Conservation (phyloP, 345 rosid species). For the Eucalyptus tenuipes region DNA sequence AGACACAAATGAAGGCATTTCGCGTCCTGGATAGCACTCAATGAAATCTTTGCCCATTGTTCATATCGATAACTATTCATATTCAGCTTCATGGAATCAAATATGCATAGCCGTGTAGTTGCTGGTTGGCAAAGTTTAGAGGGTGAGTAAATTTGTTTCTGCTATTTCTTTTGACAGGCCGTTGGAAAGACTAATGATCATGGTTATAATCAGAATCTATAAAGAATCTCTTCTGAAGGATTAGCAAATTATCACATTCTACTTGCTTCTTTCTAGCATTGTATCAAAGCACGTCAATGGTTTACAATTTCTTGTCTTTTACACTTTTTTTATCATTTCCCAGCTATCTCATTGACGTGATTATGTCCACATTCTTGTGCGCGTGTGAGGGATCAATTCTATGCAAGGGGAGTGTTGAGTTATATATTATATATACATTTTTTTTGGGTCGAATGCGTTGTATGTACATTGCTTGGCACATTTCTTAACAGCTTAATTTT, state of each 20-base stretch:
- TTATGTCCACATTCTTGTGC: not conserved
- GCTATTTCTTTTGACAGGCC: not conserved
- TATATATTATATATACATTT: not conserved
- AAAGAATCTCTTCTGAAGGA: not conserved
- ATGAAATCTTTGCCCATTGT: not conserved
- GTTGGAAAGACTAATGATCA: not conserved
- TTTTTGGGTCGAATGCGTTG: accelerated
- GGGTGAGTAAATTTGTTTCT: not conserved
- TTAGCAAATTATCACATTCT: not conserved
- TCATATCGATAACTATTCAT: not conserved
- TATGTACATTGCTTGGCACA: not conserved
- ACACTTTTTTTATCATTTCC: no score
- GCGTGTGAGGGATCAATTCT: accelerated
- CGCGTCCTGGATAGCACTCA: accelerated
- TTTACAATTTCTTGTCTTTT: not conserved
- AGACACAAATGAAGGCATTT: not conserved
- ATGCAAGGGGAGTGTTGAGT: not conserved
- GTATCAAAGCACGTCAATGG: not conserved
- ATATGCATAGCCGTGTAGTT: not conserved
- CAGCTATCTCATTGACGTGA: not conserved
- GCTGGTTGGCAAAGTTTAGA: not conserved
- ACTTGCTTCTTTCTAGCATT: not conserved
- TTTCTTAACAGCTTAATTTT: not conserved
- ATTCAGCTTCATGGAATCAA: not conserved
- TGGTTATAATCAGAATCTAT: accelerated